A percentile compares a stretch with the other conserved stretches of the same genome.
These are phyloP conservation scores for Ensete ventricosum DNA, from an alignment of 176 grass and related monocot species.

Conservation along the genomic window DNA sequence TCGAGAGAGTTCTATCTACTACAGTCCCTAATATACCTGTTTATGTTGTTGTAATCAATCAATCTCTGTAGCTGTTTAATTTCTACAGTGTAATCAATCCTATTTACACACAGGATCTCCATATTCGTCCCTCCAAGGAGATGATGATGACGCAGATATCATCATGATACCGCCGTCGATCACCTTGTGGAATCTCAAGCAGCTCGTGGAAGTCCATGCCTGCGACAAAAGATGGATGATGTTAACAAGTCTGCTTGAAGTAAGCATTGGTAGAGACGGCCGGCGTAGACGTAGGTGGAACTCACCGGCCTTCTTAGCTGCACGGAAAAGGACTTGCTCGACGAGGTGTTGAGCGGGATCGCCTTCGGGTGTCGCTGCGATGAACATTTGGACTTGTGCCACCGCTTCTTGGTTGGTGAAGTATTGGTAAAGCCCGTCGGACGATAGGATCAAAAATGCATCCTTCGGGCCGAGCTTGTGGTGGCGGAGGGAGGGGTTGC, in stretches of 20 bases:
- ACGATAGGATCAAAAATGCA: constrained; percentile 18
- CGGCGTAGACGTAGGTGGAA: background rate
- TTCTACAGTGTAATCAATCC: background rate
- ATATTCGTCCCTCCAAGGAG: constrained; percentile 16
- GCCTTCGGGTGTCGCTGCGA: background rate
- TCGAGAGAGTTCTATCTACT: too few relatives aligned
- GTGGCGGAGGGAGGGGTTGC: constrained; percentile 14
- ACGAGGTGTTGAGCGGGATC: constrained; percentile 21
- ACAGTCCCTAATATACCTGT: too few relatives aligned
- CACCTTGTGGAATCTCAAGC: constrained; percentile 16
- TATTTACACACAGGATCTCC: constrained; percentile 12
- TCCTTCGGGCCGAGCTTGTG: constrained; percentile 7
- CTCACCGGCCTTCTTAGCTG: constrained; percentile 12
- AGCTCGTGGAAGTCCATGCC: constrained; percentile 17
- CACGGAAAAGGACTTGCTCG: constrained; percentile 10
- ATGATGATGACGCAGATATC: constrained; percentile 15
- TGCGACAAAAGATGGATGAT: background rate
- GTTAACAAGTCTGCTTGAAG: background rate
- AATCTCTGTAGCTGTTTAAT: background rate
- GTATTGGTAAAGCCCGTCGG: constrained; percentile 19
- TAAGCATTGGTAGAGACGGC: too few relatives aligned
- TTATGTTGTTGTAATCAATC: background rate
- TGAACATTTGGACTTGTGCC: constrained; percentile 10
- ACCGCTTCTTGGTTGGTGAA: constrained; percentile 17
- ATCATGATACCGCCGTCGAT: constrained; percentile 9